A percentile compares a stretch with the other conserved stretches of the same genome.
phyloP scores from a whole-genome alignment of 169 alveolate genomes.

The Cryptosporidium muris region DNA sequence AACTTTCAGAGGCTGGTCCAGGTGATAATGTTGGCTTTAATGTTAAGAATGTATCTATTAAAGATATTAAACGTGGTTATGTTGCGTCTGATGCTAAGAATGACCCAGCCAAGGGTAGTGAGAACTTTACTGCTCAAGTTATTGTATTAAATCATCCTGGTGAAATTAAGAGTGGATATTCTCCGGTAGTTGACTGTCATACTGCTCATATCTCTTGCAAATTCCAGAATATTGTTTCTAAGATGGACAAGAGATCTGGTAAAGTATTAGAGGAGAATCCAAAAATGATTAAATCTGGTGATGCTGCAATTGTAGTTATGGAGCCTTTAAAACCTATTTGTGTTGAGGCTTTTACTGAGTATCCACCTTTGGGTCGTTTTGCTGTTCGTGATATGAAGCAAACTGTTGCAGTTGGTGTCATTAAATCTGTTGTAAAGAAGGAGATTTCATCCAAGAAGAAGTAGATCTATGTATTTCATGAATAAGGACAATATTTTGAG shows the following conservation, averaged over 20 bases:
- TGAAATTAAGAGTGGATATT: slow-evolving; percentile 95
- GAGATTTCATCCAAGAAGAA: slow-evolving; percentile 85
- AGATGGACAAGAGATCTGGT: slow-evolving; percentile 97
- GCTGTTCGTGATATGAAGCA: slow-evolving; percentile 98
- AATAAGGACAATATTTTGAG: background rate
- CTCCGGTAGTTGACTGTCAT: slow-evolving; percentile 98
- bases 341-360: slow-evolving; percentile 94
- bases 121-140: slow-evolving; percentile 93
- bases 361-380: slow-evolving; percentile 98
- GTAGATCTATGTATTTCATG: background rate
- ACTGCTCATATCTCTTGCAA: slow-evolving; percentile 98
- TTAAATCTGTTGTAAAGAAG: slow-evolving; percentile 95
- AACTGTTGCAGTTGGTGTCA: slow-evolving; percentile 99
- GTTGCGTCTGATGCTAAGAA: slow-evolving; percentile 96
- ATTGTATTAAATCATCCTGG: slow-evolving; percentile 97
- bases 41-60: slow-evolving; percentile 93
- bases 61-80: slow-evolving; percentile 95
- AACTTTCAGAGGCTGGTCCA: slow-evolving; percentile 95
- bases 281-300: slow-evolving; percentile 94
- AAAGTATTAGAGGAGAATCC: slow-evolving; percentile 96
- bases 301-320: slow-evolving; percentile 94
- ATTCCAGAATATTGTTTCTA: slow-evolving; percentile 90
- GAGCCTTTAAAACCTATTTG: slow-evolving; percentile 96
- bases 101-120: slow-evolving; percentile 97
- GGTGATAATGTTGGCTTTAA: slow-evolving; percentile 99